Percentiles rank a stretch among this genome's conserved stretches.
phyloP scores from a whole-genome alignment of 495 filamentous ascomycete genomes.

The Penicillium canariense region DNA sequence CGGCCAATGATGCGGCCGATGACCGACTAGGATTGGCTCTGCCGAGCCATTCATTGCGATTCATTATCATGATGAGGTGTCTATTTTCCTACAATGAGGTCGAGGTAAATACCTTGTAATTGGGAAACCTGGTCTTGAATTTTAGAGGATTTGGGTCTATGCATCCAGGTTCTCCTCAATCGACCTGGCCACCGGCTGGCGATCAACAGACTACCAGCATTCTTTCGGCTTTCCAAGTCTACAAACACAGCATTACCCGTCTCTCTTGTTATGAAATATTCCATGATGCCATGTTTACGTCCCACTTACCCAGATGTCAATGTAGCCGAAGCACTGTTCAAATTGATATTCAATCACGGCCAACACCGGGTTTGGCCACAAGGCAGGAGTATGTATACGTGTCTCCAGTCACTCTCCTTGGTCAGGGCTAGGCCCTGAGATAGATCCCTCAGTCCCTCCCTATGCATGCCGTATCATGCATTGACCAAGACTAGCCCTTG shows the following conservation, averaged over 20 bases:
- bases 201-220: background rate
- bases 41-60: background rate
- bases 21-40: background rate
- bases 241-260: background rate
- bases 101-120: background rate
- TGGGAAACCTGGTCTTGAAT: background rate
- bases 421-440: background rate
- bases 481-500: background rate
- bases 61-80: background rate
- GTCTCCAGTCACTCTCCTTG: too few relatives aligned
- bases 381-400: background rate
- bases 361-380: background rate
- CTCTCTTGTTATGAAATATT: background rate
- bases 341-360: too few relatives aligned
- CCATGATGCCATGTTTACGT: background rate
- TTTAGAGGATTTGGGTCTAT: background rate
- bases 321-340: too few relatives aligned
- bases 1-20: conserved; percentile 1
- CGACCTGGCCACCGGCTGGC: background rate
- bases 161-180: background rate
- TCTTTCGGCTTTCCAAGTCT: background rate
- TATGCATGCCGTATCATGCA: background rate
- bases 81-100: background rate
- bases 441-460: background rate
- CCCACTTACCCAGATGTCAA: background rate